These are phyloP conservation scores for Backusella sp. DNA, from an alignment of 192 early-diverging fungal genomes.

Conservation along the genomic window DNA sequence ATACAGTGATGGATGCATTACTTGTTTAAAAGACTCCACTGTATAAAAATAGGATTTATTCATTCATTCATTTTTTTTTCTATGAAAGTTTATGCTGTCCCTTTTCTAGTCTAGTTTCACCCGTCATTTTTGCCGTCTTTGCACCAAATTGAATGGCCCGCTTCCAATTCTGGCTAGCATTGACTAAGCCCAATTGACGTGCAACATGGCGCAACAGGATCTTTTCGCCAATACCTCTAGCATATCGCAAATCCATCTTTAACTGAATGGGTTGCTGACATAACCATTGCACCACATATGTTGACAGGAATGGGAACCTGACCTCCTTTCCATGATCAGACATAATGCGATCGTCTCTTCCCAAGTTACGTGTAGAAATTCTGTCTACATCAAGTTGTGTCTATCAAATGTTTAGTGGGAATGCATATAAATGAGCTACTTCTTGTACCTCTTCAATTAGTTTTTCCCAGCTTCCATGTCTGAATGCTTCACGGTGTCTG, in stretches of 20 bases:
- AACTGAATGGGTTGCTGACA: slow-evolving; percentile 67
- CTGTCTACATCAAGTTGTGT: slow-evolving; percentile 82
- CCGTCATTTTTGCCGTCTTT: slow-evolving; percentile 91
- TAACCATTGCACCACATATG: slow-evolving; percentile 65
- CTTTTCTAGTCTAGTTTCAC: slow-evolving; percentile 27
- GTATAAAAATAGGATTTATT: too few relatives aligned
- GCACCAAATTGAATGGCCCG: slow-evolving; percentile 98
- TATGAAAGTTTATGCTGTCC: slow-evolving; percentile 36
- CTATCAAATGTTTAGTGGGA: slow-evolving; percentile 19
- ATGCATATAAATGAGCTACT: too few relatives aligned
- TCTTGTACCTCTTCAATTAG: slow-evolving; percentile 58
- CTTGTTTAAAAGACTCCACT: too few relatives aligned
- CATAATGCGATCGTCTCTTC: slow-evolving; percentile 90
- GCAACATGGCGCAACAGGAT: slow-evolving; percentile 79
- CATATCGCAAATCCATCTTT: slow-evolving; percentile 82
- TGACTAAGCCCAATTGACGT: slow-evolving; percentile 59
- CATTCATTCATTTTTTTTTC: not conserved
- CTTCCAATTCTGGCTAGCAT: slow-evolving; percentile 75
- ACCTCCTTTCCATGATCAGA: slow-evolving; percentile 84
- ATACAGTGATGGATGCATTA: too few relatives aligned
- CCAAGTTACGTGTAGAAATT: slow-evolving; percentile 84
- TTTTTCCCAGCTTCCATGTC: slow-evolving; percentile 58
- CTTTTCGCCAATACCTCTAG: slow-evolving; percentile 88
- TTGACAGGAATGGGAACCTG: slow-evolving; percentile 83
- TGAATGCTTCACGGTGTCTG: slow-evolving; percentile 76